Evolutionary conservation across 2,329 filamentous ascomycete genomes (phyloP), one percentile per base, ranked within the genome.

Genomic region (Aspergillus quadrilineatus): DNA sequence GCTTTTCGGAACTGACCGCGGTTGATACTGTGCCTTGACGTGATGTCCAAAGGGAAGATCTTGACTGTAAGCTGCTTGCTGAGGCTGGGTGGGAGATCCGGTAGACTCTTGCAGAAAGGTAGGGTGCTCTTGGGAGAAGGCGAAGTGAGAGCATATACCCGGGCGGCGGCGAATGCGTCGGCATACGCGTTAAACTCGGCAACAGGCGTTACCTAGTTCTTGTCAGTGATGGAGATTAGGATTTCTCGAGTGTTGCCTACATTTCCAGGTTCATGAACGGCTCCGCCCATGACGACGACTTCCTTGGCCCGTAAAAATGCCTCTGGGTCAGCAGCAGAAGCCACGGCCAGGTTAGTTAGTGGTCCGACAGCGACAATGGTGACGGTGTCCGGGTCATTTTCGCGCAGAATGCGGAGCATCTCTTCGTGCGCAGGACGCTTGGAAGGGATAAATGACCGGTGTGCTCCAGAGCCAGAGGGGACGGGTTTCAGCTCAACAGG

Each of bases 151-250:
- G 90, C 89, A 68, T 88, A 92, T 15, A 94, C 83, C 12, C 89
- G 82, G 9, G 90, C 89, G 0, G 89, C 85, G 29, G 90, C 89
- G 41, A 90, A 82, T 17, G 89, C 81, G 71, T 99, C 95, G 56
- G 94, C 92, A 69, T 91, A 96, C 56, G 89, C 89, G 79, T 99
- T 99, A 83, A 99, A 99, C 73, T 99, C 94, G 60, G 90, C 91
- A 10, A 88, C 84, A 1, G 94, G 93, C 0, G 84, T 87, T 63
- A 87, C 82, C 73, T 75, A 6, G 28, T 10, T 36, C 42, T 6
- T 32, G 42, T 59, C 29, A 42, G 28, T 32, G 9, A 30, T 32
- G 6, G 32, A 17, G 30, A 2, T 34, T 17, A n/a, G 6, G 1
- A 17, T 22, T 5, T 6, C 42, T 9, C 22, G 22, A 22, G 22